Conservation (phyloP, 2,329 filamentous ascomycete genomes). For the Hirsutella thompsonii region DNA sequence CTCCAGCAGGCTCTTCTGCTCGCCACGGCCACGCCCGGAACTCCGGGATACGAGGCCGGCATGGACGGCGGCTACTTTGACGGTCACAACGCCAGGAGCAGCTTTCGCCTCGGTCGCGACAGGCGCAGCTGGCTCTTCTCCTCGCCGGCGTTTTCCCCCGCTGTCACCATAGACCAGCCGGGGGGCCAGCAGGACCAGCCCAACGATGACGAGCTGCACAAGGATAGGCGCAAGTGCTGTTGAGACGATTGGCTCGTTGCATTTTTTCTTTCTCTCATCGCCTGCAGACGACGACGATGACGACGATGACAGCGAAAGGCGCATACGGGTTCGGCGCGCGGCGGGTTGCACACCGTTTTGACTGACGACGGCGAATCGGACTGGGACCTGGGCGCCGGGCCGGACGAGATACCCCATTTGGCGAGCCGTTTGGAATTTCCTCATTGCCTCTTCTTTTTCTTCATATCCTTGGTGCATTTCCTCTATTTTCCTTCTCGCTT, state of each 20-base stretch:
- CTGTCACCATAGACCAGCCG: slow-evolving; percentile 33
- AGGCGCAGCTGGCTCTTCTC: slow-evolving; percentile 47
- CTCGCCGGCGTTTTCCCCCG: slow-evolving; percentile 39
- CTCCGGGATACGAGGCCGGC: slow-evolving; percentile 30
- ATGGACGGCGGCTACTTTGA: slow-evolving; percentile 40
- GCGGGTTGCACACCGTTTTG: no score
- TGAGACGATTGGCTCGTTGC: slow-evolving; percentile 3
- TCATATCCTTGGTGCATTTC: no score
- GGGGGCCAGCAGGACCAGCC: slow-evolving; percentile 16
- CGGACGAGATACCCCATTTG: slow-evolving; percentile 13
- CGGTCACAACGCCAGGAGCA: slow-evolving; percentile 29
- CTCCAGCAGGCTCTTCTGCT: slow-evolving; percentile 45
- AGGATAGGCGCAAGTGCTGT: slow-evolving; percentile 17
- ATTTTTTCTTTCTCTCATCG: no score
- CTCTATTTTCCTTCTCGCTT: no score
- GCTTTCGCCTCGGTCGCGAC: slow-evolving; percentile 45
- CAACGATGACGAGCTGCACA: slow-evolving; percentile 4
- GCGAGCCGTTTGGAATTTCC: no score
- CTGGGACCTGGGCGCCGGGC: not conserved
- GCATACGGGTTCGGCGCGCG: no score
- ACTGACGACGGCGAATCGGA: not conserved
- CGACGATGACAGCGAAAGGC: no score
- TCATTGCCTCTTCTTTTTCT: not conserved
- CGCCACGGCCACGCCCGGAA: slow-evolving; percentile 39
- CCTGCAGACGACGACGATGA: no score